Evolutionary conservation across 352 stramenopile species (phyloP).

Genomic region (Peronospora destructor): DNA sequence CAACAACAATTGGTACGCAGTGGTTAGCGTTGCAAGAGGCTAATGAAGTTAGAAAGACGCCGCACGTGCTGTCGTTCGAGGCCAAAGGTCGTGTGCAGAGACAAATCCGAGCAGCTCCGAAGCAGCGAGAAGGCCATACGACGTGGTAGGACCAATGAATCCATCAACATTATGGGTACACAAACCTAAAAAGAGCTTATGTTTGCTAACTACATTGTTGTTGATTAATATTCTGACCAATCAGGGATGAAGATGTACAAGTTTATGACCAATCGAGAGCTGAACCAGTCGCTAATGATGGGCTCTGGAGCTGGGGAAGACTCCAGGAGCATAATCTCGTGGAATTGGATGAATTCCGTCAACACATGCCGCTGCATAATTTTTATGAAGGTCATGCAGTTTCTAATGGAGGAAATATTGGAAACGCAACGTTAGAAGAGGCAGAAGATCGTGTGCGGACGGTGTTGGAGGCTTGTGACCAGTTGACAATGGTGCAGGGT

Average conservation of each 20-base stretch:
- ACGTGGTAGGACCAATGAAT: slow-evolving; percentile 31
- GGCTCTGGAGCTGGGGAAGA: slow-evolving; percentile 55
- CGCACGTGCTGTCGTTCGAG: slow-evolving; percentile 62
- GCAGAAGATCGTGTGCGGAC: slow-evolving; percentile 55
- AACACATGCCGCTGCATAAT: slow-evolving; percentile 74
- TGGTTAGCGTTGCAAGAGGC: slow-evolving; percentile 40
- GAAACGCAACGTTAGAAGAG: slow-evolving; percentile 44
- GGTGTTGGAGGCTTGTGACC: slow-evolving; percentile 63
- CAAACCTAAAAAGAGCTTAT: not conserved
- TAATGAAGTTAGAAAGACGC: slow-evolving; percentile 35
- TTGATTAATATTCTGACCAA: not conserved
- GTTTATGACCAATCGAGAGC: slow-evolving; percentile 51
- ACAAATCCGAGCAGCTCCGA: slow-evolving; percentile 12
- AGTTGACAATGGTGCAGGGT: slow-evolving; percentile 51
- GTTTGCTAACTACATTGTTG: not conserved
- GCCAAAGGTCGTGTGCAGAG: slow-evolving; percentile 46
- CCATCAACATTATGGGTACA: not conserved
- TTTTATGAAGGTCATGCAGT: slow-evolving; percentile 58
- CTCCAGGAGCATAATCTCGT: slow-evolving; percentile 53
- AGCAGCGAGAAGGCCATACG: slow-evolving; percentile 24
- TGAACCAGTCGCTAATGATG: slow-evolving; percentile 16
- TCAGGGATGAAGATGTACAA: slow-evolving; percentile 51
- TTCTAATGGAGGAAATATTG: slow-evolving; percentile 47
- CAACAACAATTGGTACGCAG: slow-evolving; percentile 61
- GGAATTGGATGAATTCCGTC: slow-evolving; percentile 69